Evolutionary conservation across 257 asterid genomes (phyloP), one percentile per base, ranked within the genome.

Genomic region (Plectranthus barbatus): DNA sequence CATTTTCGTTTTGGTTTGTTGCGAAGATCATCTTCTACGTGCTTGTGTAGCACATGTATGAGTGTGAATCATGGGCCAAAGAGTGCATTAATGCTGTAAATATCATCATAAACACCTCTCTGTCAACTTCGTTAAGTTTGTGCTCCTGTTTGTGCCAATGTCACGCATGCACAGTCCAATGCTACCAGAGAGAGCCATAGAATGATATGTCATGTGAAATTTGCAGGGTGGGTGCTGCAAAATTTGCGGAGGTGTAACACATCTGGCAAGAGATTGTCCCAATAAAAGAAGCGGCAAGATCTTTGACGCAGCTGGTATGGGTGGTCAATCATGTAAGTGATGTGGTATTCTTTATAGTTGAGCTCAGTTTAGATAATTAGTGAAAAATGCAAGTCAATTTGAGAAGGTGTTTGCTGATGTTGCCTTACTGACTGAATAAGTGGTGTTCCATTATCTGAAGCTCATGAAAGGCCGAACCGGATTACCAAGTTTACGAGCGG

Each of bases 211-310:
- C 64, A 6, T 4, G 41, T 50, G 39, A 40, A 51, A 19, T 55
- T 60, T 69, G 64, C 64, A 88, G 98, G 98, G 98, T 51, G 98
- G 98, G 56, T 64, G 85, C 77, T 91, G 98, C 77, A 90, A 91
- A 75, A 74, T 88, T 66, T 92, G 99, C 73, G 90, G 90, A 34
- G 96, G 95, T 19, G 72, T 89, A 7, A 86, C 99, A n/a, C 97
- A 92, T 79, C 74, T 92, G 62, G 95, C 95, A 11, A 82, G 72
- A 80, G 97, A 92, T 76, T 92, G 97, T 77, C 95, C 95, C 39
- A 76, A 80, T 66, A 92, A 89, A 75, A 23, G n/a, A 75, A 23
- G n/a, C 56, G 65, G 58, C 77, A 76, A 21, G 59, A 62, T 49
- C 50, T 72, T 67, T 42, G 64, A 44, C 58, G 60, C 60, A 36